These are phyloP conservation scores for Penicillium sp. DNA, from an alignment of 2,329 filamentous ascomycete species.

Conservation along the genomic window DNA sequence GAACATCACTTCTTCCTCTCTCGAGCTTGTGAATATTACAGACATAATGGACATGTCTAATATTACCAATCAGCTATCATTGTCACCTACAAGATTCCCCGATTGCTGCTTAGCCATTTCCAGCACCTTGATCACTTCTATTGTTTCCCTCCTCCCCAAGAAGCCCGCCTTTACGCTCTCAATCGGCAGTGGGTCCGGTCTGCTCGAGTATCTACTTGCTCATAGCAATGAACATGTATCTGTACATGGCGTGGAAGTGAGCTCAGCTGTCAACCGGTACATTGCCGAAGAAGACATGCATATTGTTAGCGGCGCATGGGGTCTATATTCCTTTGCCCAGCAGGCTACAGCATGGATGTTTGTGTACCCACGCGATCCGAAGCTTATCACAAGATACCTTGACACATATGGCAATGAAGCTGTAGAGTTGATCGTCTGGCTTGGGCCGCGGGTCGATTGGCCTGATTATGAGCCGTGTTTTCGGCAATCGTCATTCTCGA, in stretches of 20 bases:
- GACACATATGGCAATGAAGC: conserved; percentile 18
- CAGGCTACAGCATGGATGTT: conserved; percentile 52
- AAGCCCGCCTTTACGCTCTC: conserved; percentile 39
- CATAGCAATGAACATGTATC: conserved; percentile 24
- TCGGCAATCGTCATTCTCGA: conserved; percentile 19
- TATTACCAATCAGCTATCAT: conserved; percentile 15
- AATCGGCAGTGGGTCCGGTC: conserved; percentile 53
- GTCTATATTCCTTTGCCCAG: conserved; percentile 42
- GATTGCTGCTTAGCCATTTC: conserved; percentile 32
- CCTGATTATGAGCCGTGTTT: conserved; percentile 31
- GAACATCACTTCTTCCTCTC: too few relatives aligned
- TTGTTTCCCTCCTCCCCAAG: conserved; percentile 25
- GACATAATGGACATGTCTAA: conserved; percentile 17
- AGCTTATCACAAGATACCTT: conserved; percentile 48
- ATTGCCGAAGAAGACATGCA: conserved; percentile 44
- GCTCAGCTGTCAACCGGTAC: conserved; percentile 46
- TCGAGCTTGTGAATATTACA: background rate
- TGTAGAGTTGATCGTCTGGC: conserved; percentile 29
- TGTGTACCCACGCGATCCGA: conserved; percentile 54
- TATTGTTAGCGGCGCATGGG: conserved; percentile 47
- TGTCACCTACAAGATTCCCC: conserved; percentile 24
- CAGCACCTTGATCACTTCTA: conserved; percentile 17
- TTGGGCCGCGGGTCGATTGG: conserved; percentile 33
- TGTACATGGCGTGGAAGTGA: conserved; percentile 52
- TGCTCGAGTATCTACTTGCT: conserved; percentile 49